Conservation (phyloP, 164 flowering plant species). For the Berberis vulgaris region DNA sequence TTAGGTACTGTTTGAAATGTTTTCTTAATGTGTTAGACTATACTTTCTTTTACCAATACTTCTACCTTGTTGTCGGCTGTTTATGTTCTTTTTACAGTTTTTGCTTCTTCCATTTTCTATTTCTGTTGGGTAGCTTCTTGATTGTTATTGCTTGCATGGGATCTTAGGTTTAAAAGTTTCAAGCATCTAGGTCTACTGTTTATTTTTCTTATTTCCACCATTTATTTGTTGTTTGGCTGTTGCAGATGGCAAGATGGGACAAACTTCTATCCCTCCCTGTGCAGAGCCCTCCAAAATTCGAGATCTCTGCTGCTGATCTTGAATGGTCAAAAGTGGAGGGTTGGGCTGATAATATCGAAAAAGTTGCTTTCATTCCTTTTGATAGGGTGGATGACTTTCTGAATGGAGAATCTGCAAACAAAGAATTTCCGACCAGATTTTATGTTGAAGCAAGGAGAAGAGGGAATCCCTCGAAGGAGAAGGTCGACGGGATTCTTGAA, state of each 20-base stretch:
- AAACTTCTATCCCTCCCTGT: slow-evolving; percentile 76
- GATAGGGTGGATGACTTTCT: slow-evolving; percentile 95
- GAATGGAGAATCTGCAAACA: slow-evolving; percentile 73
- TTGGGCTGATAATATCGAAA: slow-evolving; percentile 76
- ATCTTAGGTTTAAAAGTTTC: no score
- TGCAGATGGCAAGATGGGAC: slow-evolving; percentile 96
- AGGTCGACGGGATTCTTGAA: slow-evolving; percentile 94
- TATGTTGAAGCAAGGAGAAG: slow-evolving; percentile 92
- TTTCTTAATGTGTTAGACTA: no score
- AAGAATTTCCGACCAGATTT: slow-evolving; percentile 89
- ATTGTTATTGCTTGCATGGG: no score
- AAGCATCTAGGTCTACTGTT: not conserved
- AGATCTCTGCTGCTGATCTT: slow-evolving; percentile 70
- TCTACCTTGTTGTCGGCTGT: no score
- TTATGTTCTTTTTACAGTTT: no score
- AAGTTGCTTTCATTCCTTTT: slow-evolving; percentile 79
- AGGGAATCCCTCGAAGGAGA: slow-evolving; percentile 62
- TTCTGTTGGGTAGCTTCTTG: no score
- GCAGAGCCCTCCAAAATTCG: slow-evolving; percentile 78
- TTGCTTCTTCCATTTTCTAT: no score
- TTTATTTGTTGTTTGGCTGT: not conserved
- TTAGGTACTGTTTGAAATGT: no score
- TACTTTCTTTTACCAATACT: no score
- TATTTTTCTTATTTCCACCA: not conserved
- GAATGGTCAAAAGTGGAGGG: slow-evolving; percentile 96